Evolutionary conservation across 345 rosid species (phyloP).

Genomic region (Populus tremula): DNA sequence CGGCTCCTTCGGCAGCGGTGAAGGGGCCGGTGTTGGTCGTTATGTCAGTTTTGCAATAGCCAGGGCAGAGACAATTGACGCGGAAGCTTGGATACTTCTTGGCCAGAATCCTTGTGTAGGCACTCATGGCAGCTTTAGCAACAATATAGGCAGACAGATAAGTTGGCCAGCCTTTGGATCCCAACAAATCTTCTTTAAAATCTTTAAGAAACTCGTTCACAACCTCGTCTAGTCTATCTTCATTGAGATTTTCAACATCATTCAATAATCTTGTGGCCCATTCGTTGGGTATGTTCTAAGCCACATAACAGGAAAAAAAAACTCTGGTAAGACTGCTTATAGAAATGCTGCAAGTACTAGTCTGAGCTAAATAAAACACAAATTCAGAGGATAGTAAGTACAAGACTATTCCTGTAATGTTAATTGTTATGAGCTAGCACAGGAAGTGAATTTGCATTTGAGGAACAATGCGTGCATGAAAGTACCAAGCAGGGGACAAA

Average conservation of each 20-base stretch:
- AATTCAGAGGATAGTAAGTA: too few relatives aligned
- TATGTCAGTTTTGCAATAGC: conserved; percentile 37
- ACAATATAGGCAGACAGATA: conserved; percentile 22
- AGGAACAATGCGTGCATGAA: too few relatives aligned
- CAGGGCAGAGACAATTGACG: conserved; percentile 38
- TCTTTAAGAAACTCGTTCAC: conserved; percentile 23
- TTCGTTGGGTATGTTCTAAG: conserved; percentile 24
- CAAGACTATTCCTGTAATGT: neutral
- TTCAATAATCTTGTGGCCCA: conserved; percentile 26
- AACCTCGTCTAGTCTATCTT: conserved; percentile 32
- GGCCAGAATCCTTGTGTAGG: conserved; percentile 40
- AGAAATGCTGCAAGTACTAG: neutral
- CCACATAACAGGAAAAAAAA: neutral
- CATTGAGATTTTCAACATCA: conserved; percentile 26
- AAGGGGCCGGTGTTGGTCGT: conserved; percentile 21
- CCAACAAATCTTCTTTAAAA: conserved; percentile 27
- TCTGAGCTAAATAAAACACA: neutral
- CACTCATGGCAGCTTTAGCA: conserved; percentile 32
- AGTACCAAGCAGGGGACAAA: neutral
- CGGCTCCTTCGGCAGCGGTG: conserved; percentile 34
- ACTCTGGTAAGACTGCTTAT: neutral
- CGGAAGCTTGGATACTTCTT: conserved; percentile 21
- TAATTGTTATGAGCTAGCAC: neutral
- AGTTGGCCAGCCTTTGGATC: conserved; percentile 38
- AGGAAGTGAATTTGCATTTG: neutral